A percentile compares a stretch with the other conserved stretches of the same genome.
Conservation (phyloP, 495 filamentous ascomycete genomes). For the Podospora anserina region DNA sequence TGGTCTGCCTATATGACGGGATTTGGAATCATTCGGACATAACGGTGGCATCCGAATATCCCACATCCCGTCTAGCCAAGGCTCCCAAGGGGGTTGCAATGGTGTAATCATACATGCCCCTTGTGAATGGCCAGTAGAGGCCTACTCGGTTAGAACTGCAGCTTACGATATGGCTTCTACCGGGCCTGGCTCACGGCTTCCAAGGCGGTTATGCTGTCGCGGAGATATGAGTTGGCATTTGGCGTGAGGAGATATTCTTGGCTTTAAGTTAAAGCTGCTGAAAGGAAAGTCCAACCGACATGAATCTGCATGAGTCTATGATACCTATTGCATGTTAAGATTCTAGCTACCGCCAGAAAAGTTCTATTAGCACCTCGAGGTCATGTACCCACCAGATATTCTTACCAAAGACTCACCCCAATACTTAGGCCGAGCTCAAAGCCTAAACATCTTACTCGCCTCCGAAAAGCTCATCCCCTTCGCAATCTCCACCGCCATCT, state of each 20-base stretch:
- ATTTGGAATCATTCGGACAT: background rate
- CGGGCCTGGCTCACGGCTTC: background rate
- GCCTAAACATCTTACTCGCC: constrained; percentile 48
- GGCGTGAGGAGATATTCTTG: background rate
- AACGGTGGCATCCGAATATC: background rate
- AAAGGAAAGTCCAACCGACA: background rate
- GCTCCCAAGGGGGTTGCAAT: background rate
- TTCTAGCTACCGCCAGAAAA: no score
- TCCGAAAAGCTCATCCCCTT: constrained; percentile 52
- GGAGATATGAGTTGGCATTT: background rate
- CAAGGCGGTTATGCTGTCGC: background rate
- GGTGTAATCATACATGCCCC: background rate
- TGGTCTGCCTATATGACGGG: background rate
- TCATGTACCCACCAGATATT: no score
- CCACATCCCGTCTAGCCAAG: background rate
- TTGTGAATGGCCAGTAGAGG: background rate
- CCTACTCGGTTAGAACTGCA: background rate
- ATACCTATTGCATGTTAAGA: background rate
- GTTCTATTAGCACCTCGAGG: no score
- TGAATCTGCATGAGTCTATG: background rate
- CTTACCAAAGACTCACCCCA: background rate
- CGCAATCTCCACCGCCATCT: constrained; percentile 50
- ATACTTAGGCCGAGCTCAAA: constrained; percentile 9
- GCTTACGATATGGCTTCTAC: background rate
- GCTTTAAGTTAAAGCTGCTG: background rate